These are phyloP conservation scores for Wilcoxina mikolae DNA, from an alignment of 495 filamentous ascomycete species.

Conservation along the genomic window DNA sequence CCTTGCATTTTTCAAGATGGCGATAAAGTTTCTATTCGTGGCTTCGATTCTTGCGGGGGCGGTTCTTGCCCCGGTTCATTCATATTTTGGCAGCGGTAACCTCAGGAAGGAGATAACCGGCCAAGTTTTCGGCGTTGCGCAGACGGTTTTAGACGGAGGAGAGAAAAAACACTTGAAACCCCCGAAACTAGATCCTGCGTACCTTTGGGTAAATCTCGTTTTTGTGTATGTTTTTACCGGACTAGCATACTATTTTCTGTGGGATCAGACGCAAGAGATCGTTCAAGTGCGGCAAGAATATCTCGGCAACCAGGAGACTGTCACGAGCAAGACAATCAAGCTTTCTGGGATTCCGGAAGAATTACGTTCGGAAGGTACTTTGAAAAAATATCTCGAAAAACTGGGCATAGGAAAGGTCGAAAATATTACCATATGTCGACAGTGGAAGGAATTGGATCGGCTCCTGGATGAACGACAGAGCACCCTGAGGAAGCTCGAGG, in stretches of 20 bases:
- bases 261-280: constrained; percentile 65
- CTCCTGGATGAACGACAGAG: constrained; percentile 52
- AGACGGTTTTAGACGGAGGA: constrained; percentile 4
- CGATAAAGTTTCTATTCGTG: constrained; percentile 62
- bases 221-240: constrained; percentile 85
- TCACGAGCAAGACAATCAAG: constrained; percentile 86
- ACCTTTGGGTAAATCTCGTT: constrained; percentile 84
- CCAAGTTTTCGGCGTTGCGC: background rate
- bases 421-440: constrained; percentile 66
- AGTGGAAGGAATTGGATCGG: constrained; percentile 73
- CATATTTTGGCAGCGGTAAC: constrained; percentile 35
- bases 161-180: background rate
- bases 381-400: constrained; percentile 75
- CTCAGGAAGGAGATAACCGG: background rate
- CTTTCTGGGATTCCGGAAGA: constrained; percentile 77
- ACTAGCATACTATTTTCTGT: constrained; percentile 66
- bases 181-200: constrained; percentile 26
- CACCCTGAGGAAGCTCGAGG: constrained; percentile 60
- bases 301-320: constrained; percentile 78
- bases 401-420: constrained; percentile 89
- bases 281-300: constrained; percentile 80
- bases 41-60: constrained; percentile 65
- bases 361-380: constrained; percentile 62
- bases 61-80: constrained; percentile 76
- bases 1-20: constrained; percentile 85